phyloP scores from a whole-genome alignment of 331 rosid species.

The Acacia pycnantha region DNA sequence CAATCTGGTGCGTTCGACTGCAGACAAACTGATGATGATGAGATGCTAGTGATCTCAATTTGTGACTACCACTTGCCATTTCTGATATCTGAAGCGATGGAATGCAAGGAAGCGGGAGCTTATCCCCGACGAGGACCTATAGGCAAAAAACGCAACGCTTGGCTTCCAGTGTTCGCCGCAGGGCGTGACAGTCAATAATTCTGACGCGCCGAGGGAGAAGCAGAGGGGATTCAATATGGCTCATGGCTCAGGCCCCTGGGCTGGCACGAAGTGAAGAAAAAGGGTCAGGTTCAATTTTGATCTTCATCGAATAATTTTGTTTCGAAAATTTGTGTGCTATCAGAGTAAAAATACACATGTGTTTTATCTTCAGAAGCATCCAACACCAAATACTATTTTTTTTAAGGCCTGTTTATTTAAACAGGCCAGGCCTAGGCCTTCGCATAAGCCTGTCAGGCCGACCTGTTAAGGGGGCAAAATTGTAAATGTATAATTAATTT shows the following conservation, averaged over 20 bases:
- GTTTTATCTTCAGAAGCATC: no score
- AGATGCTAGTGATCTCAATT: conserved; percentile 41
- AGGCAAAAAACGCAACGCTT: neutral
- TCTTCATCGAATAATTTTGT: no score
- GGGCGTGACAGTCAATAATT: neutral
- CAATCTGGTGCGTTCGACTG: conserved; percentile 88
- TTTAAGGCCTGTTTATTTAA: no score
- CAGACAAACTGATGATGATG: conserved; percentile 48
- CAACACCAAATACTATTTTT: no score
- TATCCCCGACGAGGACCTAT: neutral
- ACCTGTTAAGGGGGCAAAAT: no score
- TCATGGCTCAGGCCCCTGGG: neutral
- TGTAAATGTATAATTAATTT: no score
- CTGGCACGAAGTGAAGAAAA: no score
- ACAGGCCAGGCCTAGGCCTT: no score
- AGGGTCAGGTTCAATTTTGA: no score
- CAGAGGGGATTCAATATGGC: neutral
- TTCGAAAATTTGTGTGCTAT: no score
- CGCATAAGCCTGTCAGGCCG: no score
- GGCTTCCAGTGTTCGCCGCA: neutral
- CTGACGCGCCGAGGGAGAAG: neutral
- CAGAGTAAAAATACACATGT: no score
- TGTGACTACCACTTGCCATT: conserved; percentile 49
- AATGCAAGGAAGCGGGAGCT: neutral
- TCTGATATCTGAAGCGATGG: neutral